phyloP scores from a whole-genome alignment of 495 filamentous ascomycete species.

The Penicillium arizonense region DNA sequence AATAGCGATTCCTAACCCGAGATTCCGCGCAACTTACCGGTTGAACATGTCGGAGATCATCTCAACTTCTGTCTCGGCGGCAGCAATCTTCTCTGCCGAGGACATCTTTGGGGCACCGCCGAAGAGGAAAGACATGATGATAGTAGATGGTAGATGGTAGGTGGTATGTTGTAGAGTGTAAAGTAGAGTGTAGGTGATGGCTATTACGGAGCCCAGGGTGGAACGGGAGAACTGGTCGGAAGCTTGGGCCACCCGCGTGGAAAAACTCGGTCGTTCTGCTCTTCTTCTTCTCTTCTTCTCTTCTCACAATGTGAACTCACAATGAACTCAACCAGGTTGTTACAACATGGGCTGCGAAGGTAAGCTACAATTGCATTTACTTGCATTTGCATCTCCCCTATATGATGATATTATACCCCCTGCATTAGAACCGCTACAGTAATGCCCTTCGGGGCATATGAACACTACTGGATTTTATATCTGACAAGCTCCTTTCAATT shows the following conservation, averaged over 20 bases:
- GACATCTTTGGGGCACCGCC: slow-evolving; percentile 81
- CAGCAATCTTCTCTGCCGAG: slow-evolving; percentile 92
- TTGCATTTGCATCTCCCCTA: slow-evolving; percentile 10
- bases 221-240: slow-evolving; percentile 14
- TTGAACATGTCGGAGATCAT: slow-evolving; percentile 96
- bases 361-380: slow-evolving; percentile 26
- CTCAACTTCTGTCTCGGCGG: slow-evolving; percentile 88
- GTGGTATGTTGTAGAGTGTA: background rate
- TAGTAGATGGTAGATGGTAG: background rate
- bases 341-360: slow-evolving; percentile 34
- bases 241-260: slow-evolving; percentile 34
- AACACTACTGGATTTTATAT: slow-evolving; percentile 33
- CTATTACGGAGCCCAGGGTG: background rate
- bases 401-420: slow-evolving; percentile 52
- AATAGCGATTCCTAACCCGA: background rate
- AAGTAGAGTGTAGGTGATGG: slow-evolving; percentile 1
- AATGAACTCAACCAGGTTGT: slow-evolving; percentile 38
- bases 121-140: slow-evolving; percentile 93
- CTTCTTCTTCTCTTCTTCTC: slow-evolving; percentile 18
- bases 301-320: slow-evolving; percentile 23
- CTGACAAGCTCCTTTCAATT: slow-evolving; percentile 17
- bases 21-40: slow-evolving; percentile 53
- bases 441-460: slow-evolving; percentile 55
- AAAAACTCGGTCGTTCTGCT: slow-evolving; percentile 23
- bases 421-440: slow-evolving; percentile 91